Base-by-base conservation (phyloP, 805 yeast genomes). In the Saccharomyces eubayanus region DNA sequence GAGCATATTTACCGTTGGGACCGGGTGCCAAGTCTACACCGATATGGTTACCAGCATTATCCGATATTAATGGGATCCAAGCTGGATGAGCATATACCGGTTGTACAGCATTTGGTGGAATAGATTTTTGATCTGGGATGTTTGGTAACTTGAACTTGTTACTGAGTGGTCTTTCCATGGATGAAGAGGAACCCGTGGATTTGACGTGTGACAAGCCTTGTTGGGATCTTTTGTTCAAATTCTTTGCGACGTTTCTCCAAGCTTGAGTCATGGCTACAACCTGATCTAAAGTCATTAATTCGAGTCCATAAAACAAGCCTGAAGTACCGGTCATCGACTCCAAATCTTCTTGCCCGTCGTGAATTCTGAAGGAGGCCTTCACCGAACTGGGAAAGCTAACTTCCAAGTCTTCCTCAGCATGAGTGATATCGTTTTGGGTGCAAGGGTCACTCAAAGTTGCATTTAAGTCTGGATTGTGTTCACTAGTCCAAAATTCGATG, bases 61-160 rank as follows among this genome's bases (percentile, higher is more conserved):
- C 99, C 49, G 92, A 89, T 41, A 88, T 82, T 51, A 92, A 70
- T 2, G 99, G 98, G 55, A 92, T 83, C 99, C 99, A 92, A 62
- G 80, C 81, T 3, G 89, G 83, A 68, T 89, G 89, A n/a, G 96
- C 92, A 70, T 89, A 94, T 6, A 83, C 82, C 8, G 80, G 77
- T 66, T 87, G 87, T 47, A 90, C 75, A 11, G 83, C 73, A 5
- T 83, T 84, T 20, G 87, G 87, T 8, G 99, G 99, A 14, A 89
- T 76, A 0, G 94, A 84, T 55, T 77, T 77, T 71, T 85, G 85
- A 67, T 70, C 68, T 45, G 83, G 81, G 31, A 77, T 58, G 63
- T 69, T 65, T 28, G 74, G 69, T 70, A 60, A 70, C 52, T 71
- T 69, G 58, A 77, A 75, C 53, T 73, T 71, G 28, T 67, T 65